Evolutionary conservation across 139 green algal species (phyloP).

Genomic region (Pleodorina starrii): DNA sequence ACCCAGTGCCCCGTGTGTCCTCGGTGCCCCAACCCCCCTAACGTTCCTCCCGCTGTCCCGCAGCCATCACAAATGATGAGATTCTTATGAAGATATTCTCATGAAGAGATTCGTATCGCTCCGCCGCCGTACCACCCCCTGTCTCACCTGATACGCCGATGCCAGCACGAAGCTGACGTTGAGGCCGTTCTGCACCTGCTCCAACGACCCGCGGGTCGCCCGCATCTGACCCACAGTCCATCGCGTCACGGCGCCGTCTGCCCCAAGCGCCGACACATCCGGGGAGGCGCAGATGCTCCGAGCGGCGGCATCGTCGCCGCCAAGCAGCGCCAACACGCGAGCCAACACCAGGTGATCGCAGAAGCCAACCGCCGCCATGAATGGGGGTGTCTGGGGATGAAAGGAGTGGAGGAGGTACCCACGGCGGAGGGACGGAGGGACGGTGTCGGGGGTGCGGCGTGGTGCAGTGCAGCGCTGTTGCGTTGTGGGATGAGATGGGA

Average conservation of each 20-base stretch:
- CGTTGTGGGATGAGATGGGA: too few relatives aligned
- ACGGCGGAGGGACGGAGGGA: too few relatives aligned
- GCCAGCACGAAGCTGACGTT: slow-evolving; percentile 41
- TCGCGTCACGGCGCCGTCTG: slow-evolving; percentile 11
- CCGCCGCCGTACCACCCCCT: not conserved
- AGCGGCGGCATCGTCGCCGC: not conserved
- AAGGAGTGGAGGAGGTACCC: too few relatives aligned
- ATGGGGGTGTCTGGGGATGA: too few relatives aligned
- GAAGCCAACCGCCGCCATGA: not conserved
- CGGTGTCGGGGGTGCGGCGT: too few relatives aligned
- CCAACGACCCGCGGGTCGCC: not conserved
- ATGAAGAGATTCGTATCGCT: too few relatives aligned
- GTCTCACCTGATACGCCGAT: slow-evolving; percentile 44
- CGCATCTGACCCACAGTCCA: slow-evolving; percentile 3
- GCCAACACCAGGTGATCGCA: not conserved
- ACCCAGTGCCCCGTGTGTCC: too few relatives aligned
- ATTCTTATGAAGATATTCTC: too few relatives aligned
- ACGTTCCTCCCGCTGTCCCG: too few relatives aligned
- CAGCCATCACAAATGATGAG: too few relatives aligned
- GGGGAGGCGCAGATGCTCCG: not conserved
- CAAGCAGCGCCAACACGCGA: not conserved
- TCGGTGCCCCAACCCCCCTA: too few relatives aligned
- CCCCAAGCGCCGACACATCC: slow-evolving; percentile 1
- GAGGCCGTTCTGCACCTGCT: slow-evolving; percentile 20
- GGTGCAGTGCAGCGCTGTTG: too few relatives aligned